A percentile compares a stretch with the other conserved stretches of the same genome.
Conservation (phyloP, 1,139 yeast genomes). For the Suhomyces choctaworum region DNA sequence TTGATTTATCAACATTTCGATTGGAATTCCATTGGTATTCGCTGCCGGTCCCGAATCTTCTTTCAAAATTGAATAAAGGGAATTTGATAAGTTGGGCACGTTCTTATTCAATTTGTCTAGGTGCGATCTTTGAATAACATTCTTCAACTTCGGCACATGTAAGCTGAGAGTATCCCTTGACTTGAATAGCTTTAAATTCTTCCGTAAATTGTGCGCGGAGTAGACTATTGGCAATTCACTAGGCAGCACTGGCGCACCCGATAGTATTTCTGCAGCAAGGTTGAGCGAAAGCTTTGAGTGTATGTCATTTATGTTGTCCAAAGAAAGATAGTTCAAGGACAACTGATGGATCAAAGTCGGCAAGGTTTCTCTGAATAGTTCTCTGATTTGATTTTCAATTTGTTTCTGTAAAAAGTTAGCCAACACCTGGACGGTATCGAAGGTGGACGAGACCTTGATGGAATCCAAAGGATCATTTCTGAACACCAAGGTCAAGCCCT, state of each 20-base stretch:
- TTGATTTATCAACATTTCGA: conserved; percentile 32
- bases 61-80: conserved; percentile 32
- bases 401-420: conserved; percentile 79
- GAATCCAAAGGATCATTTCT: conserved; percentile 86
- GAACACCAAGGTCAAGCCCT: conserved; percentile 83
- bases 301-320: conserved; percentile 37
- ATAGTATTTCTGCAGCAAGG: conserved; percentile 7
- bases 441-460: conserved; percentile 79
- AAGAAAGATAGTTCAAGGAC: conserved; percentile 68
- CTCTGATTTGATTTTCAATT: conserved; percentile 78
- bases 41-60: conserved; percentile 15
- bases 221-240: conserved; percentile 15
- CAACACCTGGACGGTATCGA: conserved; percentile 80
- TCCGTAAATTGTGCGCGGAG: conserved; percentile 55
- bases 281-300: conserved; percentile 29
- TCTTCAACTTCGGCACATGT: conserved; percentile 57
- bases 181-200: conserved; percentile 67
- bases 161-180: conserved; percentile 79
- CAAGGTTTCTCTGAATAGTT: conserved; percentile 76
- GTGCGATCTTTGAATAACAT: conserved; percentile 56
- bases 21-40: conserved; percentile 38
- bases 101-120: conserved; percentile 43
- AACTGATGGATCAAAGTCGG: conserved; percentile 80
- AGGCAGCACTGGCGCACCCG: conserved; percentile 9
- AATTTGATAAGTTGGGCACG: conserved; percentile 41